Percentiles rank a stretch among this genome's conserved stretches.
These are phyloP conservation scores for Globisporangium recalcitrans DNA, from an alignment of 352 stramenopile genomes.

Conservation along the genomic window DNA sequence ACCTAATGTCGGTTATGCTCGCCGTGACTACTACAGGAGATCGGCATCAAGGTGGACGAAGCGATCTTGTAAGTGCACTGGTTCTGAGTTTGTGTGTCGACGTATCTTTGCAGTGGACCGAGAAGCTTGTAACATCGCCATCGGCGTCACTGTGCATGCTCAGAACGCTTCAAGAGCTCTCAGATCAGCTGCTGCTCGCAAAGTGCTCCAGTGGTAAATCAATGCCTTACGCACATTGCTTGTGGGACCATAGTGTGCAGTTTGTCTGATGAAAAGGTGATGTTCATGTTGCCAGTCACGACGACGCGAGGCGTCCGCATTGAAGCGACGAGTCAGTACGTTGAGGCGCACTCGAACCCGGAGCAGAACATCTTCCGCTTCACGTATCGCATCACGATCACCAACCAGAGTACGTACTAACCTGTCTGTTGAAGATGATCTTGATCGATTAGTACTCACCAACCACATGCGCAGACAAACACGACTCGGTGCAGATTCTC, in stretches of 20 bases:
- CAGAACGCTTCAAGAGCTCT: constrained; percentile 58
- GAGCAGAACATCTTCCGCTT: constrained; percentile 55
- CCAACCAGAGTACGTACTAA: constrained; percentile 50
- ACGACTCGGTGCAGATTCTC: constrained; percentile 54
- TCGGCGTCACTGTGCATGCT: not conserved
- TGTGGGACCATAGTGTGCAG: no score
- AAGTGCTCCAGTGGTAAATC: constrained; percentile 69
- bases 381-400: constrained; percentile 76
- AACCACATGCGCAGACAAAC: constrained; percentile 24
- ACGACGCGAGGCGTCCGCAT: constrained; percentile 61
- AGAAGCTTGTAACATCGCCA: not conserved
- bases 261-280: not conserved
- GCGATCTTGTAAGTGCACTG: constrained; percentile 41
- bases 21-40: constrained; percentile 17
- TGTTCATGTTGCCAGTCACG: constrained; percentile 38
- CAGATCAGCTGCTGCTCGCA: constrained; percentile 55
- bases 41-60: constrained; percentile 54
- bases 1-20: no score
- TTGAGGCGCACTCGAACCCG: constrained; percentile 48
- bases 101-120: not conserved
- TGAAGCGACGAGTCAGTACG: constrained; percentile 69
- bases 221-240: no score
- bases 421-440: not conserved
- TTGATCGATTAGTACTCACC: not conserved
- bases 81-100: not conserved